Evolutionary conservation across 2,329 filamentous ascomycete genomes (phyloP).

Genomic region (Byssothecium circinans): DNA sequence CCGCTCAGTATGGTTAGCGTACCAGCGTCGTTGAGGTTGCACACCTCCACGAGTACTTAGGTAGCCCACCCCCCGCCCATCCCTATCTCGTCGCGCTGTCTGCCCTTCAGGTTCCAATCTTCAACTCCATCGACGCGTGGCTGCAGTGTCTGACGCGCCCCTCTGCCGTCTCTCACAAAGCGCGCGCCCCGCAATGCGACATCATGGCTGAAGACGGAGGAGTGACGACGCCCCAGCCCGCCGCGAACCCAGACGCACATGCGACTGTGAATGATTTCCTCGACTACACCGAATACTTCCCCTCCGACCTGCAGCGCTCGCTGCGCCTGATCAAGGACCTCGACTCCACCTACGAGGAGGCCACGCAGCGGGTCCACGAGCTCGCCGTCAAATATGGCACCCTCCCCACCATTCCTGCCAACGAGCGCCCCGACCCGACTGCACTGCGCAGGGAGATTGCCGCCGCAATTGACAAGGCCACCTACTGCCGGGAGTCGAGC

Average conservation of each 20-base stretch:
- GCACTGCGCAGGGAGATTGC: conserved; percentile 60
- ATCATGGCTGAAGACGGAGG: conserved; percentile 37
- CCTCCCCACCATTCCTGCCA: conserved; percentile 54
- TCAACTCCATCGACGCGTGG: conserved; percentile 41
- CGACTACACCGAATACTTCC: conserved; percentile 70
- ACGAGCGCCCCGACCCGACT: conserved; percentile 55
- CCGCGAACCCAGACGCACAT: conserved; percentile 65
- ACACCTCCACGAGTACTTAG: background rate
- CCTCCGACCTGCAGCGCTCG: conserved; percentile 65
- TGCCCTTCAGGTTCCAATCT: conserved; percentile 33
- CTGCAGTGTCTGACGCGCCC: conserved; percentile 43
- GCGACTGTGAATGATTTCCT: conserved; percentile 68
- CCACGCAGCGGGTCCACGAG: conserved; percentile 50
- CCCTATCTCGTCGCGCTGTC: conserved; percentile 16
- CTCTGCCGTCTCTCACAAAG: conserved; percentile 32
- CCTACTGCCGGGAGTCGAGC: conserved; percentile 58
- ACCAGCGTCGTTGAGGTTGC: background rate
- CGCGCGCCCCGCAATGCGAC: conserved; percentile 38
- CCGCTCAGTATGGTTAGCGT: background rate
- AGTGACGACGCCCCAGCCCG: conserved; percentile 37
- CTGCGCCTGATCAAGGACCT: conserved; percentile 62
- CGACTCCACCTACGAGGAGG: conserved; percentile 48
- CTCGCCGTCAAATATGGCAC: conserved; percentile 52
- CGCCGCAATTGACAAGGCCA: conserved; percentile 55
- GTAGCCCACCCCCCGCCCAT: background rate